Evolutionary conservation across 2,329 filamentous ascomycete species (phyloP).

Genomic region (Ophiocordyceps sinensis): DNA sequence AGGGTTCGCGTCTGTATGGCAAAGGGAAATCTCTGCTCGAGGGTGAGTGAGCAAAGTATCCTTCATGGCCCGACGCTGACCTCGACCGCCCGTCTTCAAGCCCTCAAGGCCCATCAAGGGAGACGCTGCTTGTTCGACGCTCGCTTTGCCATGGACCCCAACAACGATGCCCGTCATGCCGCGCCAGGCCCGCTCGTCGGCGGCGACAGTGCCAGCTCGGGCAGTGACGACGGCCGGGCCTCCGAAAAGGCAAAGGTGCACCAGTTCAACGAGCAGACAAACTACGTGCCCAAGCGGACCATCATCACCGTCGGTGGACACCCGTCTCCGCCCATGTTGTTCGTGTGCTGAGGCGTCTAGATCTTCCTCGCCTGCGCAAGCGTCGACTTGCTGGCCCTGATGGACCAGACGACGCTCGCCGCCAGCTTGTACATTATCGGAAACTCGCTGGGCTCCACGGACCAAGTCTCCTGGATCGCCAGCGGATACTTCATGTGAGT

Average conservation of each 20-base stretch:
- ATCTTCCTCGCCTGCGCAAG: conserved; percentile 42
- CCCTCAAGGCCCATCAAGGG: not conserved
- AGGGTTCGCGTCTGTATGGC: not conserved
- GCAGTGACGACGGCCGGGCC: conserved; percentile 2
- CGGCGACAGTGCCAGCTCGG: conserved; percentile 1
- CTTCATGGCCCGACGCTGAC: too few relatives aligned
- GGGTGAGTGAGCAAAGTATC: too few relatives aligned
- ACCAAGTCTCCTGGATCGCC: conserved; percentile 39
- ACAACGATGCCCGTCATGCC: not conserved
- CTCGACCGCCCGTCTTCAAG: too few relatives aligned
- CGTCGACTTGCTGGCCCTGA: conserved; percentile 38
- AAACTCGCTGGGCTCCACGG: conserved; percentile 31
- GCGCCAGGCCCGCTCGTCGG: not conserved
- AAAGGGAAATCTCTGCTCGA: not conserved
- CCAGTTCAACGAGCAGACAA: conserved; percentile 39
- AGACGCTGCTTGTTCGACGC: too few relatives aligned
- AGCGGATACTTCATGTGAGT: conserved; percentile 39
- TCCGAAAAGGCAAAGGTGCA: conserved; percentile 10
- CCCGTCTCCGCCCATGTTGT: not conserved
- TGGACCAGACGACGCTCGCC: conserved; percentile 43
- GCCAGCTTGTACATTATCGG: conserved; percentile 39
- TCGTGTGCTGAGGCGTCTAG: conserved; percentile 14
- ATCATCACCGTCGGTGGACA: conserved; percentile 32
- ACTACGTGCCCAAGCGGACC: conserved; percentile 34
- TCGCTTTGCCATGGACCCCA: not conserved